phyloP scores from a whole-genome alignment of 1,139 yeast species.

The Blastobotrys malaysiensis region DNA sequence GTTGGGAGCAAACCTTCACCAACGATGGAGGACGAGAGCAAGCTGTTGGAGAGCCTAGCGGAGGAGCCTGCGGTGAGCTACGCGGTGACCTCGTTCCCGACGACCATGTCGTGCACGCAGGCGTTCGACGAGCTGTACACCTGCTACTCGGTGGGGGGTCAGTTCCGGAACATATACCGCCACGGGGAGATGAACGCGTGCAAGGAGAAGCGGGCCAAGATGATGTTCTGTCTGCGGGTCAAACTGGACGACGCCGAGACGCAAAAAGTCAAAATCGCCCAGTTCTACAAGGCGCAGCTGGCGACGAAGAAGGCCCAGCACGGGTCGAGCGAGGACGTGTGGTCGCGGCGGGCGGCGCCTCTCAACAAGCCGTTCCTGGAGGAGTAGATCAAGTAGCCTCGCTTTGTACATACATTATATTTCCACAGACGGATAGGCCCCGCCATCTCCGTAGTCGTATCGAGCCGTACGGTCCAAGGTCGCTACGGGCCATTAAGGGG shows the following conservation, averaged over 20 bases:
- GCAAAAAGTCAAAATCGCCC: slow-evolving; percentile 50
- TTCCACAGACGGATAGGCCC: background rate
- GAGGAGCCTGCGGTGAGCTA: background rate
- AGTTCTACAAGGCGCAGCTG: slow-evolving; percentile 60
- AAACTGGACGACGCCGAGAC: slow-evolving; percentile 46
- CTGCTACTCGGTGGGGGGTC: slow-evolving; percentile 90
- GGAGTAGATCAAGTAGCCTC: slow-evolving; percentile 4
- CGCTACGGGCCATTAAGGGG: too few relatives aligned
- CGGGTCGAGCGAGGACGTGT: slow-evolving; percentile 62
- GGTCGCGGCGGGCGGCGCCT: slow-evolving; percentile 52
- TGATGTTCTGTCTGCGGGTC: slow-evolving; percentile 73
- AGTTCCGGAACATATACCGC: slow-evolving; percentile 72
- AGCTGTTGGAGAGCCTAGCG: background rate
- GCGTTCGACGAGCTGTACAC: slow-evolving; percentile 82
- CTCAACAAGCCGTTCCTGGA: slow-evolving; percentile 34
- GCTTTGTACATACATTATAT: background rate
- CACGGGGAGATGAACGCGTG: slow-evolving; percentile 75
- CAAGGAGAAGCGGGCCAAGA: slow-evolving; percentile 60
- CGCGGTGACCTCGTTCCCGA: slow-evolving; percentile 28
- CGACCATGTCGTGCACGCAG: slow-evolving; percentile 60
- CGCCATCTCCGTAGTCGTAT: too few relatives aligned
- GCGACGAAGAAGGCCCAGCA: slow-evolving; percentile 61
- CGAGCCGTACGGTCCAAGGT: too few relatives aligned
- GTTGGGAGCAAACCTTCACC: background rate
- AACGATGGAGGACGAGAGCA: slow-evolving; percentile 2